Conservation (phyloP, 78 protist species). For the Protostelium mycophagum region DNA sequence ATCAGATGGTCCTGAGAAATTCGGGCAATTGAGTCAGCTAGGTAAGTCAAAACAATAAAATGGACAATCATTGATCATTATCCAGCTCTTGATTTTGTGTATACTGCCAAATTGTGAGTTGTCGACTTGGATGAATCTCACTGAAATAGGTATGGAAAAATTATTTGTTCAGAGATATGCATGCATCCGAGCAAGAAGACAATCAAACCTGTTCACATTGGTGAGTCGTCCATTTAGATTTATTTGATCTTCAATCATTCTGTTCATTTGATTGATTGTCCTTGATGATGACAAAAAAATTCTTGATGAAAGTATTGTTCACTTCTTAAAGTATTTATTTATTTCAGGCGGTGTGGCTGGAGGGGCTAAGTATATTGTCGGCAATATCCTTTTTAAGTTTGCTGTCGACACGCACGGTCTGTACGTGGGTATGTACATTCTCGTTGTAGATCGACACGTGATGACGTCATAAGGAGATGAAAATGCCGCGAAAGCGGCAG, state of each 20-base stretch:
- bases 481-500: constrained; percentile 68
- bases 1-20: neutral
- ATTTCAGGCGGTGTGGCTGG: too few relatives aligned
- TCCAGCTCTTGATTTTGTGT: neutral
- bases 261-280: too few relatives aligned
- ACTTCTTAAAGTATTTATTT: too few relatives aligned
- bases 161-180: constrained; percentile 47
- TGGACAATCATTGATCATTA: neutral
- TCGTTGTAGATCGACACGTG: neutral
- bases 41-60: neutral
- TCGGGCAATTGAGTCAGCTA: neutral
- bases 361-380: neutral
- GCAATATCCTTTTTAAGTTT: neutral
- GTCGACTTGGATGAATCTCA: constrained; percentile 1
- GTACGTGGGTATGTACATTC: constrained; percentile 27
- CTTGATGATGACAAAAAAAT: too few relatives aligned
- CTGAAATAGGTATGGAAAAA: constrained; percentile 54
- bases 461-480: constrained; percentile 8
- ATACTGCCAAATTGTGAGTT: neutral
- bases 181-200: constrained; percentile 56
- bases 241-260: neutral
- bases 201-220: constrained; percentile 60
- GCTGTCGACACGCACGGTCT: constrained; percentile 65
- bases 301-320: too few relatives aligned
- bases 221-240: constrained; percentile 10